Conservation (phyloP, 2,329 filamentous ascomycete species). For the Cladosporium phlei region DNA sequence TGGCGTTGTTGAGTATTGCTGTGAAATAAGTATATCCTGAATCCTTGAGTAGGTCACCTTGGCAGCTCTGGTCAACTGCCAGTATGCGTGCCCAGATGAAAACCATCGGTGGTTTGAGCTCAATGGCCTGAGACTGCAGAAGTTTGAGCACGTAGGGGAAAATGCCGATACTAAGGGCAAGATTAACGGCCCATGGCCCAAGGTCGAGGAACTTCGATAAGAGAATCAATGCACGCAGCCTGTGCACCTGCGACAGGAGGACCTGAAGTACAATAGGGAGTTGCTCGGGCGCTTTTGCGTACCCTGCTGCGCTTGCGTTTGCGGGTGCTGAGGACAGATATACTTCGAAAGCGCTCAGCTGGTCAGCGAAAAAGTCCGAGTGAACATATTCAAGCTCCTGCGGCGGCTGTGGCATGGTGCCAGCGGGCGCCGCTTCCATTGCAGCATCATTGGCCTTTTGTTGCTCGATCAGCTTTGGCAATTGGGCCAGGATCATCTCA, state of each 20-base stretch:
- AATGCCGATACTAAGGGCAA: constrained; percentile 94
- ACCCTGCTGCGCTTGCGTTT: constrained; percentile 63
- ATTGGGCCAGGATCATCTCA: constrained; percentile 86
- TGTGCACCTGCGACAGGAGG: constrained; percentile 88
- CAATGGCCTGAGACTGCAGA: constrained; percentile 86
- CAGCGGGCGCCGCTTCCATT: constrained; percentile 17
- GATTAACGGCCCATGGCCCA: constrained; percentile 96
- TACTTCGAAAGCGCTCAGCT: constrained; percentile 93
- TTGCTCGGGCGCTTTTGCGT: constrained; percentile 64
- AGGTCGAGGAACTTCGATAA: constrained; percentile 91
- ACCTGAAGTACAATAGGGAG: constrained; percentile 95
- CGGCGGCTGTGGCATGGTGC: constrained; percentile 18
- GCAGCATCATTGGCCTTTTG: constrained; percentile 55
- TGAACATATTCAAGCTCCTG: constrained; percentile 83
- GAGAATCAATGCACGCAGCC: constrained; percentile 83
- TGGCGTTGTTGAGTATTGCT: constrained; percentile 73
- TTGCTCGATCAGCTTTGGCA: constrained; percentile 75
- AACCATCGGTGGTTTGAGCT: constrained; percentile 97
- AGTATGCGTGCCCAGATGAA: constrained; percentile 98
- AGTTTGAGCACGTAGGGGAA: constrained; percentile 98
- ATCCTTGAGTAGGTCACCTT: constrained; percentile 90
- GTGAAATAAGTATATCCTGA: constrained; percentile 97
- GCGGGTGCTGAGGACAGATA: constrained; percentile 89
- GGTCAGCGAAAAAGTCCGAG: constrained; percentile 94
- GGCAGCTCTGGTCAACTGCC: constrained; percentile 89